These are phyloP conservation scores for Microcyclosporella mali DNA, from an alignment of 2,329 filamentous ascomycete genomes.

Conservation along the genomic window DNA sequence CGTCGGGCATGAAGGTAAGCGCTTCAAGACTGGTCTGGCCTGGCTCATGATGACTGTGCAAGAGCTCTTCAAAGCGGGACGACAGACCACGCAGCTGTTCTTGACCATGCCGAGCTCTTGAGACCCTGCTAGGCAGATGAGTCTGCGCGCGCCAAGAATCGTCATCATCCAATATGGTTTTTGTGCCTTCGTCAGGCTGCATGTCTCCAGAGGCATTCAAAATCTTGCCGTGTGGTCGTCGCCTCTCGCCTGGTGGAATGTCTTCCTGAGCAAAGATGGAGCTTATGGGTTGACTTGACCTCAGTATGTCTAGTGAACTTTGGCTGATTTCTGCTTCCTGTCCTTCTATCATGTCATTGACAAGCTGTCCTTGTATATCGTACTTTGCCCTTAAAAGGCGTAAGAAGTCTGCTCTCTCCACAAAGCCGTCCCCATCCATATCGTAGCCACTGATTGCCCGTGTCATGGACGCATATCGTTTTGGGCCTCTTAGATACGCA, in stretches of 20 bases:
- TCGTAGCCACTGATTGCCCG: slow-evolving; percentile 87
- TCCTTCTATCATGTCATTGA: slow-evolving; percentile 70
- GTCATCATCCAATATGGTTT: slow-evolving; percentile 51
- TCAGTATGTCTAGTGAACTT: slow-evolving; percentile 34
- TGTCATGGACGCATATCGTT: slow-evolving; percentile 58
- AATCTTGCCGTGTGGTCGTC: slow-evolving; percentile 29
- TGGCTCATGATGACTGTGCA: neutral
- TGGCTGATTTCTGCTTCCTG: slow-evolving; percentile 68
- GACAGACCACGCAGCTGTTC: slow-evolving; percentile 17
- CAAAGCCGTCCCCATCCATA: slow-evolving; percentile 77
- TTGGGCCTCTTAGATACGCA: slow-evolving; percentile 55
- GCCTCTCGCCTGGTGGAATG: slow-evolving; percentile 27
- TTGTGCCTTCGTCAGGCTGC: slow-evolving; percentile 39
- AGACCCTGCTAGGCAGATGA: neutral
- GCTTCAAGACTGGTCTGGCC: neutral
- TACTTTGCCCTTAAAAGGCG: slow-evolving; percentile 92
- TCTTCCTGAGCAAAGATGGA: slow-evolving; percentile 38
- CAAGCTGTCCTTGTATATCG: slow-evolving; percentile 81
- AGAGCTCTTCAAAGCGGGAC: slow-evolving; percentile 30
- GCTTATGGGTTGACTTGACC: slow-evolving; percentile 42
- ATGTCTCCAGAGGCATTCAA: slow-evolving; percentile 29
- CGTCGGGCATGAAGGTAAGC: too few species aligned
- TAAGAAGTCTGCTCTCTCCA: slow-evolving; percentile 79
- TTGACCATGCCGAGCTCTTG: slow-evolving; percentile 5
- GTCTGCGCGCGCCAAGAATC: slow-evolving; percentile 31